Evolutionary conservation across 495 filamentous ascomycete species (phyloP), one percentile per base, ranked within the genome.

Genomic region (Neurospora hispaniola): DNA sequence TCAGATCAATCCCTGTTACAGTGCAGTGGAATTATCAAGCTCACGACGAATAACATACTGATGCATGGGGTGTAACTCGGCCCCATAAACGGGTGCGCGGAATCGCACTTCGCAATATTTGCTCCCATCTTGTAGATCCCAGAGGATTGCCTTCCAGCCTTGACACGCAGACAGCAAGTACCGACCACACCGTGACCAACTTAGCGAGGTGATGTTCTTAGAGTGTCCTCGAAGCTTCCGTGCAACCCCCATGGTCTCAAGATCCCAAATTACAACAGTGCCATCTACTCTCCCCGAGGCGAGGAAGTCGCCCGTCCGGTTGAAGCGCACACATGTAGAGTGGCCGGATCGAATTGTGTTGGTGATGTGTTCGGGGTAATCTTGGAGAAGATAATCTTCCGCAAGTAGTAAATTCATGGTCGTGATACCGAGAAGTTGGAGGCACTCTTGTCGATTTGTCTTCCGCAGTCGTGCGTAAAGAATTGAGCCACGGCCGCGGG

Each of bases 121-220:
- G 70, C 81, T 86, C 20, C 86, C 86, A 78, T 93, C 90, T 75
- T 90, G 85, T 66, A 99, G 82, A 81, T 99, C 96, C 96, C 96
- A 99, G 1, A 98, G 86, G 42, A 97, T 93, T 71, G 90, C 94
- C 81, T 94, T 97, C 91, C 94, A 98, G 78, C 97, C 96, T 76
- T 97, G 93, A 16, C 92, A 93, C n/a, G 92, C 90, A 74, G 92
- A 97, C 35, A 98, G 88, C n/a, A 99, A 87, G 81, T 97, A 98
- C 54, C 94, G 88, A 31, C 94, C 94, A 82, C 94, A 91, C 74
- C 92, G 85, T 9, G 94, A 97, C 96, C 96, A 99, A 81, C 94
- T 96, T 27, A 98, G 80, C 14, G 92, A 96, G 73, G 96, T 93
- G 48, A 98, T 92, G 77, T 96, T 94, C 73, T 91, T 86, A 20